A percentile compares a stretch with the other conserved stretches of the same genome.
These are phyloP conservation scores for Aciculosporium take DNA, from an alignment of 2,329 filamentous ascomycete genomes.

Conservation along the genomic window DNA sequence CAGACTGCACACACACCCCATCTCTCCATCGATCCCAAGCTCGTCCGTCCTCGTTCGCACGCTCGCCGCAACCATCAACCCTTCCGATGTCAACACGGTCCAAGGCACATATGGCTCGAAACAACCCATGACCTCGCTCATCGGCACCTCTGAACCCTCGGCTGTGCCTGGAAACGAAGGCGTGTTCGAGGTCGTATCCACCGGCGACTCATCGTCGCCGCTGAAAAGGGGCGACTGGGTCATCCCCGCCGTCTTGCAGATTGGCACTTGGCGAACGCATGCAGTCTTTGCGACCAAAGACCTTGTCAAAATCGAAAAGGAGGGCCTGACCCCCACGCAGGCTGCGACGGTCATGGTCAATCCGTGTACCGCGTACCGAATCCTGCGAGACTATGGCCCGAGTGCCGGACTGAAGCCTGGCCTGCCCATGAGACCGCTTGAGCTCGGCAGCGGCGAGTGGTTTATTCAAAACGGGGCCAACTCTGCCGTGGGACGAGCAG, in stretches of 20 bases:
- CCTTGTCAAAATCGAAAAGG: constrained; percentile 56
- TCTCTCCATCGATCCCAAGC: constrained; percentile 56
- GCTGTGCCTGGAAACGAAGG: constrained; percentile 84
- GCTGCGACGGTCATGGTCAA: constrained; percentile 85
- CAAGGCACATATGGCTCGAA: constrained; percentile 90
- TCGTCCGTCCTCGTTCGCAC: constrained; percentile 63
- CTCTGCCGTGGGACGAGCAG: constrained; percentile 78
- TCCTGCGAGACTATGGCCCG: constrained; percentile 66
- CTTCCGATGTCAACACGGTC: constrained; percentile 94
- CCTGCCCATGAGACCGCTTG: constrained; percentile 30
- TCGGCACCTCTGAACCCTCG: constrained; percentile 64
- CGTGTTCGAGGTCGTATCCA: constrained; percentile 72
- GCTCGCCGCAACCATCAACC: constrained; percentile 86
- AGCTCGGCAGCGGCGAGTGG: constrained; percentile 55
- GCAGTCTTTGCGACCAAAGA: constrained; percentile 45
- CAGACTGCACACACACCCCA: constrained; percentile 60
- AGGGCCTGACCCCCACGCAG: constrained; percentile 59
- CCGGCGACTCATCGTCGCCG: constrained; percentile 39
- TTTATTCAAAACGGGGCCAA: constrained; percentile 97
- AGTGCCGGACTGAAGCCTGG: constrained; percentile 29
- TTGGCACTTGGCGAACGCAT: constrained; percentile 93
- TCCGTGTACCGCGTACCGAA: constrained; percentile 85
- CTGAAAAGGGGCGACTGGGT: constrained; percentile 81
- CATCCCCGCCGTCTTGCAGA: constrained; percentile 66
- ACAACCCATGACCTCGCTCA: constrained; percentile 57